phyloP scores from a whole-genome alignment of 345 rosid species.

The Acer campestre region DNA sequence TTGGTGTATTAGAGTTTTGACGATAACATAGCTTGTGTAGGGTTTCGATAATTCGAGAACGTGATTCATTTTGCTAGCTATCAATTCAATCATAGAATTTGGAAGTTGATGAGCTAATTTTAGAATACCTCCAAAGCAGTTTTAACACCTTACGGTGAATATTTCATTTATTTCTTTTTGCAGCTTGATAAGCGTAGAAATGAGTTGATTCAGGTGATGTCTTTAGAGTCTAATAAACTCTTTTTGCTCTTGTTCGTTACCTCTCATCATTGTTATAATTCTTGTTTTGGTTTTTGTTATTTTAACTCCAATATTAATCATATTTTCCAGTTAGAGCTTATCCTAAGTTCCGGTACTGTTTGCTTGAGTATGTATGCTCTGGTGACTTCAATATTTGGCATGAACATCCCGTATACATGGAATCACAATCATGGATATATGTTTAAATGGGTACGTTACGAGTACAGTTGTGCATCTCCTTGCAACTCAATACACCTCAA shows the following conservation, averaged over 20 bases:
- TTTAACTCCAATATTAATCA: not conserved
- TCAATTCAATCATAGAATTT: not conserved
- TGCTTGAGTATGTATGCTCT: slow-evolving; percentile 47
- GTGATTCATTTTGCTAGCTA: not conserved
- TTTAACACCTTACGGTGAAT: not conserved
- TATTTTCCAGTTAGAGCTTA: slow-evolving; percentile 44
- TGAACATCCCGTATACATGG: slow-evolving; percentile 56
- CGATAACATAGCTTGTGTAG: no score
- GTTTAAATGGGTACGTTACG: slow-evolving; percentile 52
- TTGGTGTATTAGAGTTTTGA: no score
- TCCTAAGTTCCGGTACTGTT: slow-evolving; percentile 53
- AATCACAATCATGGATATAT: slow-evolving; percentile 40
- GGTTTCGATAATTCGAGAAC: not conserved
- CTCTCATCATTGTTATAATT: not conserved
- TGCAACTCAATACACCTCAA: not conserved
- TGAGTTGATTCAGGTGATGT: slow-evolving; percentile 68
- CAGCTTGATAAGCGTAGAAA: slow-evolving; percentile 81
- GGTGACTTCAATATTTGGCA: slow-evolving; percentile 56
- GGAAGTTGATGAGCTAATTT: not conserved
- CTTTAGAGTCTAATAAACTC: not conserved
- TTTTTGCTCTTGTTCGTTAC: not conserved
- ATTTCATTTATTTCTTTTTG: slow-evolving; percentile 17
- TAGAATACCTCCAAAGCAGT: slow-evolving; percentile 11
- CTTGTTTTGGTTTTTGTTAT: not conserved
- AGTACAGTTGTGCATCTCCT: not conserved